Base-by-base conservation (phyloP, 2,329 filamentous ascomycete species). In the Microthyrium microscopicum region DNA sequence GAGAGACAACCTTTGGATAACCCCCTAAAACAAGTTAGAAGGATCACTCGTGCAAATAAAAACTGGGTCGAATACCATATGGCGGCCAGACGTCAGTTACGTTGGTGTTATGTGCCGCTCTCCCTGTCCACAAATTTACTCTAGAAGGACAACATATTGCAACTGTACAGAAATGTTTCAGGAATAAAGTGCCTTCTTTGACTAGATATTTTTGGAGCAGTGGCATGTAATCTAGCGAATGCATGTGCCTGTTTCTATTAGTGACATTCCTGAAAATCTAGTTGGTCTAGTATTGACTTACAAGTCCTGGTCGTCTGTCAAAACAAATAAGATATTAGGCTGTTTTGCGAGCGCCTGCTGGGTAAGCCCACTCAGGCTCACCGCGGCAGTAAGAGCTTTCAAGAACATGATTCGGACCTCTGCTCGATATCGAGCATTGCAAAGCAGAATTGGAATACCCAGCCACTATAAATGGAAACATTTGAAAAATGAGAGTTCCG, bases 131-230 rank as follows among this genome's bases (percentile, higher is more conserved):
- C 2, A 80, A 49, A 9, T 64, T 68, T 2, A 75, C 75, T 2
- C 76, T 60, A 0, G 73, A 72, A 0, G 76, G 76, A 42, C 75
- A 80, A 47, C 76, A 80, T 1, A 77, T 49, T 0, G 76, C 32
- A 0, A 72, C 69, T 0, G 75, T 79, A 42, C 71, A 75, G 36
- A 70, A 80, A 43, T 80, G 75, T 24, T 66, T 67, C 29, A 55
- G 53, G 40, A 68, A 80, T 1, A 60, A 61, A 0, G 69, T 73
- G 0, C 74, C 75, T 34, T 70, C 53, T 1, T 70, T 54, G 8
- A 60, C 49, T 1, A 79, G 46, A 41, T 75, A 61, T 41, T 70
- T 63, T 31, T 66, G 53, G 0, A 77, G 51, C 2, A 60, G 52
- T 0, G 68, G 70, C 58, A 73, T 73, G 38, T 76, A 75, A 1